These are phyloP conservation scores for Bacterosira constricta DNA, from an alignment of 108 stramenopile genomes.

Conservation along the genomic window DNA sequence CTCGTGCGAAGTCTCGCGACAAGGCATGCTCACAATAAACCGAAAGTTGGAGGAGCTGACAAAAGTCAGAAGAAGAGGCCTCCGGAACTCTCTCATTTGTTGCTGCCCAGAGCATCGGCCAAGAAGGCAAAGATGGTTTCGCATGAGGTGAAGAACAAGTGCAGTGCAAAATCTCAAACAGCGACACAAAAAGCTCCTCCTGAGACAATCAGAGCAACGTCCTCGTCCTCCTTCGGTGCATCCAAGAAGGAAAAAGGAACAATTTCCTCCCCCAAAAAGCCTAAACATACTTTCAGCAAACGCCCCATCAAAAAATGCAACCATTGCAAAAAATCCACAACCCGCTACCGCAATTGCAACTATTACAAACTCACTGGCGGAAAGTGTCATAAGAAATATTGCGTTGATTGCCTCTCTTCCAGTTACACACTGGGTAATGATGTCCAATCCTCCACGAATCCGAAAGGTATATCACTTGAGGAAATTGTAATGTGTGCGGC, in stretches of 20 bases:
- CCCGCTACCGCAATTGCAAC: constrained; percentile 16
- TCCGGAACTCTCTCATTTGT: not conserved
- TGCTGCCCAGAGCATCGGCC: not conserved
- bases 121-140: not conserved
- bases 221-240: not conserved
- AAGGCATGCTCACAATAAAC: not conserved
- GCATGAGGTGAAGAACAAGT: not conserved
- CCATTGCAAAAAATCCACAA: constrained; percentile 31
- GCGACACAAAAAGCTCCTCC: not conserved
- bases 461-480: constrained; percentile 20
- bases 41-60: not conserved
- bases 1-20: not conserved
- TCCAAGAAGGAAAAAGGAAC: no score
- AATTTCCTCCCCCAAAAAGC: no score
- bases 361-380: constrained; percentile 37
- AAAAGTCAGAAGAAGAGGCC: not conserved
- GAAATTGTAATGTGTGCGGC: not conserved
- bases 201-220: not conserved
- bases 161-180: not conserved
- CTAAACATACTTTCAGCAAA: not conserved
- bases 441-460: not conserved
- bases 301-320: constrained; percentile 29
- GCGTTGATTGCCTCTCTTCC: constrained; percentile 22
- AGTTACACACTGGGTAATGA: constrained; percentile 34
- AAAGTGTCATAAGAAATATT: constrained; percentile 37